Evolutionary conservation across 169 alveolate genomes (phyloP), one percentile per base, ranked within the genome.

Genomic region (Plasmodium fragile): DNA sequence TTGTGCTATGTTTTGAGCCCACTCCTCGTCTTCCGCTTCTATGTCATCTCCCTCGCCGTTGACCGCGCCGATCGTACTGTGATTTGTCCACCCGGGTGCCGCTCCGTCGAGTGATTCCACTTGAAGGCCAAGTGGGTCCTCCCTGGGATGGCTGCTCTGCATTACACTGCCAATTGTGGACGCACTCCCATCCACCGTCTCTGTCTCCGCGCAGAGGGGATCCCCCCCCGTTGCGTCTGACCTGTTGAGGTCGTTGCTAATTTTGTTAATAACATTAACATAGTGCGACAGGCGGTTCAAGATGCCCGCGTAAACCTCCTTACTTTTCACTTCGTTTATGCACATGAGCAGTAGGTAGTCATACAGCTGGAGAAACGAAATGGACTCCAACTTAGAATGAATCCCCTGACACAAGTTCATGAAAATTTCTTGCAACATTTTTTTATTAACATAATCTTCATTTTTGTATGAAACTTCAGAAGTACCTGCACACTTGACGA

Each of bases 361-460:
- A 59, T 89, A 89, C 49, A 89, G 71, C 7, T 89, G 81, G 34
- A 78, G 45, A 53, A 89, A 89, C 22, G 94, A 89, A 25, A 89
- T 89, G 28, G 53, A 4, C 49, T 89, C 81, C 11, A 34, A 4
- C 71, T 89, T 89, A 25, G 94, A n/a, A 59, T 11, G 30, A 4
- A 89, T 89, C 22, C 32, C 59, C 32, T 59, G 79, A 39, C 81
- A 89, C 10, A 89, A 39, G 36, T 39, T 89, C 8, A 8, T 71
- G 59, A 89, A 89, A 10, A 89, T 78, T 0, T 78, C 90, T 13
- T 55, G 30, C 41, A 78, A 55, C 45, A 65, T 52, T 79, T 79
- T 78, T 78, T 89, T 89, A 59, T 89, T 89, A 55, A 89, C 70
- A n/a, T 89, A 89, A 59, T 78, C 94, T 65, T 84, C 79, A 84